phyloP scores from a whole-genome alignment of 306 rosid species.

The Lathyrus sativus region DNA sequence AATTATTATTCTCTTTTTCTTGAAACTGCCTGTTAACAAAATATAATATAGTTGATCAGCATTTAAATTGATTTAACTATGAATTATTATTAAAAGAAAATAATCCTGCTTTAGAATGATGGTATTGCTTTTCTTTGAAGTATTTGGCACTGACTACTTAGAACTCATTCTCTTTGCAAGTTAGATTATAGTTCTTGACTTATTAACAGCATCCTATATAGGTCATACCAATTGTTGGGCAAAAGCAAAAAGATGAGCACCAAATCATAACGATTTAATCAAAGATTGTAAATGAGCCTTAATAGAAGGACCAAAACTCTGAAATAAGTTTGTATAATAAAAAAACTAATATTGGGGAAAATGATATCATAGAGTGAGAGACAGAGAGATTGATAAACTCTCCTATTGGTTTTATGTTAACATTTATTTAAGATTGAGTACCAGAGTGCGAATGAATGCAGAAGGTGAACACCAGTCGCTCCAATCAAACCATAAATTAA shows the following conservation, averaged over 20 bases:
- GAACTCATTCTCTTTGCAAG: conserved; percentile 20
- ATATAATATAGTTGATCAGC: conserved; percentile 15
- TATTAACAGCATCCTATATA: background rate
- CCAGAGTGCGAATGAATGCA: conserved; percentile 21
- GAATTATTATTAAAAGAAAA: conserved; percentile 8
- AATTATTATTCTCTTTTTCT: conserved; percentile 18
- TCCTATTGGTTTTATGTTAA: conserved; percentile 8
- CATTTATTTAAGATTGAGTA: conserved; percentile 12
- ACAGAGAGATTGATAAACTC: background rate
- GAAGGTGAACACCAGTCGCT: conserved; percentile 4
- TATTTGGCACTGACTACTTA: conserved; percentile 1
- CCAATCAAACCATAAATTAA: background rate
- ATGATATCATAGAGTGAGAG: background rate
- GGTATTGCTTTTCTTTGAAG: background rate
- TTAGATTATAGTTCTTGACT: background rate
- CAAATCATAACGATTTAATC: conserved; percentile 9
- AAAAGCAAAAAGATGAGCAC: conserved; percentile 12
- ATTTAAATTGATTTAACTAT: conserved; percentile 23
- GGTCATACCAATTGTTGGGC: conserved; percentile 25
- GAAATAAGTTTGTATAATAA: conserved; percentile 7
- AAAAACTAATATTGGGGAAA: conserved; percentile 1
- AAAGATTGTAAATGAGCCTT: conserved; percentile 4
- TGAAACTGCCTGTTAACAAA: conserved; percentile 11
- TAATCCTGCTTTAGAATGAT: conserved; percentile 13
- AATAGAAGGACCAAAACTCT: conserved; percentile 9